Percentiles rank a stretch among this genome's conserved stretches.
These are phyloP conservation scores for Ustilago nuda DNA, from an alignment of 1,284 basidiomycete genomes.

Conservation along the genomic window DNA sequence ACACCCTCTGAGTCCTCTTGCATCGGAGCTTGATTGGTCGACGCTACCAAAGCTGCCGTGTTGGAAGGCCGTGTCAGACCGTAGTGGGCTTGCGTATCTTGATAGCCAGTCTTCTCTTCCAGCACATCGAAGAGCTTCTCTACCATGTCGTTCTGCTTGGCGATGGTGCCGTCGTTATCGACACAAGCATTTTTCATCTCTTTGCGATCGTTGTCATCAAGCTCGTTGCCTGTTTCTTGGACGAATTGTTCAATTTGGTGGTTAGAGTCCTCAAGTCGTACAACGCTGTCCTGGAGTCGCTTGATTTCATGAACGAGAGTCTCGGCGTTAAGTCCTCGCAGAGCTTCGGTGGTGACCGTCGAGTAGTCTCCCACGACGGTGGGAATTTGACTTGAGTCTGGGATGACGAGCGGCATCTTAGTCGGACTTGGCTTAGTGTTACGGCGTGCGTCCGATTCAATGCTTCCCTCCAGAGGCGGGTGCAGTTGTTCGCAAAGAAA, in stretches of 20 bases:
- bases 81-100: slow-evolving; percentile 26
- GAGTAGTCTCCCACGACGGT: slow-evolving; percentile 42
- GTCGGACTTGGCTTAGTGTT: background rate
- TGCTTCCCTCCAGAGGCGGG: background rate
- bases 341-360: slow-evolving; percentile 34
- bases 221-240: slow-evolving; percentile 25
- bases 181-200: slow-evolving; percentile 43
- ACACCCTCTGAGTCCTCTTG: slow-evolving; percentile 41
- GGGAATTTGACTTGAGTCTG: slow-evolving; percentile 38
- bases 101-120: slow-evolving; percentile 31
- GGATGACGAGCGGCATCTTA: slow-evolving; percentile 46
- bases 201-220: slow-evolving; percentile 26
- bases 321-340: slow-evolving; percentile 39
- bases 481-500: too few species aligned
- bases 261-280: slow-evolving; percentile 36
- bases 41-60: background rate
- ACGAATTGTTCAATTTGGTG: slow-evolving; percentile 46
- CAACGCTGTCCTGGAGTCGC: slow-evolving; percentile 39
- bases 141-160: slow-evolving; percentile 41
- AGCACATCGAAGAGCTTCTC: slow-evolving; percentile 37
- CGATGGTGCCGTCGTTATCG: slow-evolving; percentile 42
- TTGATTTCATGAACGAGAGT: slow-evolving; percentile 49
- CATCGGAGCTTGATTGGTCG: slow-evolving; percentile 22
- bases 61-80: slow-evolving; percentile 24
- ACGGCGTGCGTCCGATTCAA: too few species aligned